Base-by-base conservation (phyloP, 495 filamentous ascomycete genomes). In the Penicillium samsonianum region DNA sequence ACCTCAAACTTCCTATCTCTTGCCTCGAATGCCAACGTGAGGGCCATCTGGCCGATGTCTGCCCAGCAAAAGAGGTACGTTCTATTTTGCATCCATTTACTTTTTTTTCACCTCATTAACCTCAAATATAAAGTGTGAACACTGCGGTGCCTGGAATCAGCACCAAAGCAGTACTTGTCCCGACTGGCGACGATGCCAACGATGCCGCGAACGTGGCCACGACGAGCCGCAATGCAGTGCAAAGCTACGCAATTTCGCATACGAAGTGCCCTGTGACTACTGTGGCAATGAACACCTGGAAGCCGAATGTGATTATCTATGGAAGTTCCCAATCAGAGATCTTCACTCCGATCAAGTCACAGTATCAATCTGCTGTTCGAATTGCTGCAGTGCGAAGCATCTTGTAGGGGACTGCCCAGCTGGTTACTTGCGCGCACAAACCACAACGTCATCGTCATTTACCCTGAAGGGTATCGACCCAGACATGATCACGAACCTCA, bases 1-100 rank as follows among this genome's bases (percentile, higher is more conserved):
- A 91, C 73, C 72, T 84, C 70, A 70, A 88, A 78, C 50, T 84
- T 77, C 89, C 89, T 78, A 65, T 87, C 59, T 70, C 72, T 44
- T 83, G 71, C 41, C 68, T 67, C 22, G 77, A 79, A 52, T 83
- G 80, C 52, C 67, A 75, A 33, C 58, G 65, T 22, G 62, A 74
- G 58, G 80, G 78, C 8, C 80, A 83, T 55, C 59, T 79, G 55
- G 68, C 69, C 22, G 69, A 70, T 11, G 68, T 75, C 22, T 83
- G 80, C 62, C 73, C 76, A 0, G 62, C 59, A 11, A 78, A 73
- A 53, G 74, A 76, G 73, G 77, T 78, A 67, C 31, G 63, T 55
- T 54, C 59, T 20, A 19, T 3, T 6, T 43, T 23, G 35, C 16
- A 9, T 38, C 1, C 0, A 17, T 7, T 28, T 25, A 14, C 4